Conservation (phyloP, 1,139 yeast species). For the Hyphopichia burtonii region DNA sequence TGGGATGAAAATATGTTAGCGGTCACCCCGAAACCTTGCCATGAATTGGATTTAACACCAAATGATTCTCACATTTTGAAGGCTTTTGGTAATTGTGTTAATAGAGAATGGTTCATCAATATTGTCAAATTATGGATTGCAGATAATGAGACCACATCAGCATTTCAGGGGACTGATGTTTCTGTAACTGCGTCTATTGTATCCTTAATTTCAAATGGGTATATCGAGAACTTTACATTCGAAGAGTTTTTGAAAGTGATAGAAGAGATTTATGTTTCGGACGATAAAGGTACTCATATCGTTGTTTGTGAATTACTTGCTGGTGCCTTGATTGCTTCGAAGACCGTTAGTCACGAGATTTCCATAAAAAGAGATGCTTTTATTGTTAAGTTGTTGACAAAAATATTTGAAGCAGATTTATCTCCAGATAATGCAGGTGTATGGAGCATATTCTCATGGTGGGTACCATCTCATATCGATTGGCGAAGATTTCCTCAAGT, state of each 20-base stretch:
- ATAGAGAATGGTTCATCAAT: constrained; percentile 57
- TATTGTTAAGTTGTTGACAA: constrained; percentile 40
- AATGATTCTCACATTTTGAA: constrained; percentile 40
- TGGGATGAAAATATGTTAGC: constrained; percentile 68
- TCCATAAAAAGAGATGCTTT: constrained; percentile 44
- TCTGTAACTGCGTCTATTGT: constrained; percentile 48
- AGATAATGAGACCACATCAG: constrained; percentile 61
- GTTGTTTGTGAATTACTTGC: constrained; percentile 60
- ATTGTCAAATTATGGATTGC: constrained; percentile 58
- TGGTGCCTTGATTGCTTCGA: constrained; percentile 55
- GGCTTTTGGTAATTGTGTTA: constrained; percentile 46
- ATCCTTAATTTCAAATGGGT: constrained; percentile 44
- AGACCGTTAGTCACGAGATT: constrained; percentile 25
- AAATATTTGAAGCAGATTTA: constrained; percentile 57
- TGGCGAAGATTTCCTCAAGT: constrained; percentile 63
- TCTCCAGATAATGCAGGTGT: constrained; percentile 74
- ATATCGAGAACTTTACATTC: constrained; percentile 28
- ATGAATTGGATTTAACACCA: constrained; percentile 30
- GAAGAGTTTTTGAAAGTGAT: constrained; percentile 53
- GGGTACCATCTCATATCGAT: constrained; percentile 68
- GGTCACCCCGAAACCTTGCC: constrained; percentile 28
- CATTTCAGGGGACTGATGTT: constrained; percentile 64
- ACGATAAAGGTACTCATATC: constrained; percentile 65
- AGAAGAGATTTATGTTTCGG: constrained; percentile 51
- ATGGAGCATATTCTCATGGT: constrained; percentile 79